Conservation (phyloP, 2,329 filamentous ascomycete species). For the Nemania serpens region DNA sequence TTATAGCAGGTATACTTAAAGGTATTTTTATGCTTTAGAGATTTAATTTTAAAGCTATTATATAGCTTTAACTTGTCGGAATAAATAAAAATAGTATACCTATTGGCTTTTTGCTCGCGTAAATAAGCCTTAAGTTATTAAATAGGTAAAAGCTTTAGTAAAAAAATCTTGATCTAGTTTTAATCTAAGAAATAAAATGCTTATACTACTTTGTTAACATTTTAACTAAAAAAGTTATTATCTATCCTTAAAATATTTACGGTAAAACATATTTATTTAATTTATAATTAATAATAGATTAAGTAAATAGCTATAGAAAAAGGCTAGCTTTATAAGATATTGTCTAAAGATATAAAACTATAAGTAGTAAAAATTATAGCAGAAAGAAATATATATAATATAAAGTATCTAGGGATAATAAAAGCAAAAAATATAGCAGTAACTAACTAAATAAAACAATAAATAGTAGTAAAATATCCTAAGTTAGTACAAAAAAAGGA, state of each 20-base stretch:
- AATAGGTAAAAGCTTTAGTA: background rate
- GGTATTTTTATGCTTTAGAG: conserved; percentile 6
- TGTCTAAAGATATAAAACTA: background rate
- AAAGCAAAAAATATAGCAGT: background rate
- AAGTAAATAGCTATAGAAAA: background rate
- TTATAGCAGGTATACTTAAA: background rate
- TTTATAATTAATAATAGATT: background rate
- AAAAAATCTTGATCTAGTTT: background rate
- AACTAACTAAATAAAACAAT: background rate
- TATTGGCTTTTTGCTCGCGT: background rate
- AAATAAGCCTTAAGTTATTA: conserved; percentile 1
- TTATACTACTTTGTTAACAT: conserved; percentile 2
- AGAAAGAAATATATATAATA: background rate
- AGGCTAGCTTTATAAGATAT: background rate
- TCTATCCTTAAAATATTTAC: background rate
- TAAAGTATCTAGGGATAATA: background rate
- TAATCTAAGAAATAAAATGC: conserved; percentile 2
- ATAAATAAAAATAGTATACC: conserved; percentile 12
- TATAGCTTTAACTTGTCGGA: conserved; percentile 3
- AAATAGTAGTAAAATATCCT: background rate
- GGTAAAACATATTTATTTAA: background rate
- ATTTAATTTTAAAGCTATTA: conserved; percentile 1
- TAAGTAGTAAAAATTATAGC: background rate
- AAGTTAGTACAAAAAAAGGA: background rate
- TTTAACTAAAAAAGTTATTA: conserved; percentile 3